These are phyloP conservation scores for Grammothele lineata DNA, from an alignment of 768 basidiomycete species.

Conservation along the genomic window DNA sequence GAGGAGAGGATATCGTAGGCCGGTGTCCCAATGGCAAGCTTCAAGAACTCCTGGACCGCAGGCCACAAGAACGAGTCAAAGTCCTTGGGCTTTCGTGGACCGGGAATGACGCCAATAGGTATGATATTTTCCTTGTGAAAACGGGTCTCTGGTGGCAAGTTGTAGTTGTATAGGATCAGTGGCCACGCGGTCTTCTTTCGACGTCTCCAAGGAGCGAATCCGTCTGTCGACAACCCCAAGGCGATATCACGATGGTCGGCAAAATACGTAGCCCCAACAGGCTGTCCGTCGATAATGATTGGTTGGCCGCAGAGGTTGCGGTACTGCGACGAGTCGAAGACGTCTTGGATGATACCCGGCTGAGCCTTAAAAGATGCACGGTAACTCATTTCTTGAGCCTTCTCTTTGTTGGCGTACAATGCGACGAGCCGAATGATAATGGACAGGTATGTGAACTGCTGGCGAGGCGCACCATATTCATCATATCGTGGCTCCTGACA, in stretches of 20 bases:
- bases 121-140: constrained; percentile 34
- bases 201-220: constrained; percentile 35
- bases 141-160: constrained; percentile 36
- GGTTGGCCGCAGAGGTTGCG: constrained; percentile 14
- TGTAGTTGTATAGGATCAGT: constrained; percentile 39
- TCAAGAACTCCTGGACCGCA: constrained; percentile 31
- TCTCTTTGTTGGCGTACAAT: constrained; percentile 16
- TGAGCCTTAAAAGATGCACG: constrained; percentile 16
- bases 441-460: constrained; percentile 34
- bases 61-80: constrained; percentile 36
- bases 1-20: constrained; percentile 28
- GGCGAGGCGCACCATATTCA: constrained; percentile 18
- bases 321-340: constrained; percentile 35
- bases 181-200: constrained; percentile 33
- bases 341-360: constrained; percentile 25
- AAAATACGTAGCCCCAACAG: constrained; percentile 30
- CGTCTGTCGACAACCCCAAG: constrained; percentile 37
- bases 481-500: constrained; percentile 29
- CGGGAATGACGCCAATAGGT: constrained; percentile 40
- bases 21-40: constrained; percentile 32
- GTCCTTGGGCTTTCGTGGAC: constrained; percentile 39
- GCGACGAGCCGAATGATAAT: constrained; percentile 33
- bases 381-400: constrained; percentile 28
- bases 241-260: constrained; percentile 35
- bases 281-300: constrained; percentile 26